These are phyloP conservation scores for Encephalitozoon hellem DNA, from an alignment of 371 early-diverging fungal species.

Conservation along the genomic window DNA sequence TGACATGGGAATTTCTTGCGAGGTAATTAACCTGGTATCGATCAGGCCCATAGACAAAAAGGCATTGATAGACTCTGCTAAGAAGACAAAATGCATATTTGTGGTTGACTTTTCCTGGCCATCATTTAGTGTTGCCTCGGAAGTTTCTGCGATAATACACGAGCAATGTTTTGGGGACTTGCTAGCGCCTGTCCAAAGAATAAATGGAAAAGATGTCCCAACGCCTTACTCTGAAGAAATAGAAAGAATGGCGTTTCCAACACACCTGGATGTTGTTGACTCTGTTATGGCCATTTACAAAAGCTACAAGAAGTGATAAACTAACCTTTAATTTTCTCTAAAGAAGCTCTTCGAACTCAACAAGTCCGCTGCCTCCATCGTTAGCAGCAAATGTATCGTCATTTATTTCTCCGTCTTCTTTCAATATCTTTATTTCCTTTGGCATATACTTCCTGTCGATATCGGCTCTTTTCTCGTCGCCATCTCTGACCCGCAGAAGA, in stretches of 20 bases:
- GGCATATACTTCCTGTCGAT: constrained; percentile 89
- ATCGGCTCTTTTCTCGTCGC: constrained; percentile 87
- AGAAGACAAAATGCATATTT: constrained; percentile 89
- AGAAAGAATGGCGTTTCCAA: constrained; percentile 78
- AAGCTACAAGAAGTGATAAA: neutral
- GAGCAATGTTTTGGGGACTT: constrained; percentile 73
- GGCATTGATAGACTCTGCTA: constrained; percentile 77
- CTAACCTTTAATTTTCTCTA: neutral
- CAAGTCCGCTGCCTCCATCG: neutral
- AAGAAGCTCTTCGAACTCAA: constrained; percentile 39
- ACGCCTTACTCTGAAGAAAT: constrained; percentile 93
- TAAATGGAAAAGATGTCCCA: constrained; percentile 92
- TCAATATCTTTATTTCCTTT: constrained; percentile 88
- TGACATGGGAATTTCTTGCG: constrained; percentile 69
- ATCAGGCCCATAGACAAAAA: constrained; percentile 89
- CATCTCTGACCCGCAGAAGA: constrained; percentile 81
- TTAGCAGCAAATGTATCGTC: constrained; percentile 65
- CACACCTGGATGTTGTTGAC: constrained; percentile 67
- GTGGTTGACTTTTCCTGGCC: constrained; percentile 96
- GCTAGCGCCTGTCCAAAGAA: constrained; percentile 79
- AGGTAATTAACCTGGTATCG: constrained; percentile 90
- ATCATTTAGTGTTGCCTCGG: constrained; percentile 83
- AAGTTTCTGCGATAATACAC: constrained; percentile 86
- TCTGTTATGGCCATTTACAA: constrained; percentile 37
- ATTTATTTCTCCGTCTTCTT: constrained; percentile 78